These are phyloP conservation scores for Linum tenue DNA, from an alignment of 345 rosid species.

Conservation along the genomic window DNA sequence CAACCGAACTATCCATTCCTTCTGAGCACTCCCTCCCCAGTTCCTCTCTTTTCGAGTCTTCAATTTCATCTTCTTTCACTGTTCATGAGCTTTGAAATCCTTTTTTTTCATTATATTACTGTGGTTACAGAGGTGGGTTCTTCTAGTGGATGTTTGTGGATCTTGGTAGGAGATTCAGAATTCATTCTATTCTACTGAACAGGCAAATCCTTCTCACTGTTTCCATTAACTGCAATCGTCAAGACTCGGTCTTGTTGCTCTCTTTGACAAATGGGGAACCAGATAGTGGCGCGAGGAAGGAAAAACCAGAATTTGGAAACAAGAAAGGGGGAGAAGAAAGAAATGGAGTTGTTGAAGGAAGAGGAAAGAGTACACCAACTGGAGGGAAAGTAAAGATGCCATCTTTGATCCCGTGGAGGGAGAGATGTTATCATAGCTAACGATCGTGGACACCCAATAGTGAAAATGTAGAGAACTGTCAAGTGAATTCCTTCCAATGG, in stretches of 20 bases:
- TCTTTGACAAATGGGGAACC: not conserved
- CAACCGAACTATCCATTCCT: constrained; percentile 21
- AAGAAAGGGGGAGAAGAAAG: not conserved
- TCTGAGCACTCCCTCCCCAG: constrained; percentile 23
- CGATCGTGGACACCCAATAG: constrained; percentile 64
- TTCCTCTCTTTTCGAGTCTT: not conserved
- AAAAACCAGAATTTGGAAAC: not conserved
- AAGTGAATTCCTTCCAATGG: not conserved
- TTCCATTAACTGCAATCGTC: not conserved
- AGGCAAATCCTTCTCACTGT: not conserved
- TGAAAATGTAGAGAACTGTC: constrained; percentile 12
- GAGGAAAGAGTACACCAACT: constrained; percentile 57
- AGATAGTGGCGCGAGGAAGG: not conserved
- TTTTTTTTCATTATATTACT: too few species aligned
- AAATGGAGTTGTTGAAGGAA: constrained; percentile 49
- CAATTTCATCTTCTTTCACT: not conserved
- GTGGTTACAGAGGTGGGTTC: too few species aligned
- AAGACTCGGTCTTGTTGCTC: not conserved
- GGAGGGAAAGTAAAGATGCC: constrained; percentile 60
- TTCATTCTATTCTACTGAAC: too few species aligned
- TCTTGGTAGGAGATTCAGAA: too few species aligned
- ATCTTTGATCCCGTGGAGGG: constrained; percentile 60
- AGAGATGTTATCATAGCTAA: constrained; percentile 46
- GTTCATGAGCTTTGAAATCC: too few species aligned
- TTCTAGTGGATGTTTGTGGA: too few species aligned